These are phyloP conservation scores for Xylaria acuta DNA, from an alignment of 495 filamentous ascomycete species.

Conservation along the genomic window DNA sequence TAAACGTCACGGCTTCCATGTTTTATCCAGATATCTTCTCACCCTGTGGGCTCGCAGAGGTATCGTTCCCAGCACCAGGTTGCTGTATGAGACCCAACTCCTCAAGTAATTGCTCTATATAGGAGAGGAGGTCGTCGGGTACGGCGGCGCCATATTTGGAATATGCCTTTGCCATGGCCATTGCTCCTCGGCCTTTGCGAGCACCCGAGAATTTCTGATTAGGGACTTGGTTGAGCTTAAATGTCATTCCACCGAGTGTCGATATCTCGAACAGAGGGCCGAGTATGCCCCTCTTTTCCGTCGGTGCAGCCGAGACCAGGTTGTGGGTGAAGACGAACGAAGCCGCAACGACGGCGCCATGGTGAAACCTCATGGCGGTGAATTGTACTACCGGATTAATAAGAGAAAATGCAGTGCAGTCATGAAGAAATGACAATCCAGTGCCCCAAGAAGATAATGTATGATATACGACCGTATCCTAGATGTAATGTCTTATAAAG, in stretches of 20 bases:
- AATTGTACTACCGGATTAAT: not conserved
- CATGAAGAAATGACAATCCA: conserved; percentile 7
- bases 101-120: conserved; percentile 38
- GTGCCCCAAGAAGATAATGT: not conserved
- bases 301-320: conserved; percentile 30
- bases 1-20: not conserved
- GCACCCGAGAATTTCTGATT: conserved; percentile 46
- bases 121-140: conserved; percentile 39
- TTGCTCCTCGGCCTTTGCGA: conserved; percentile 42
- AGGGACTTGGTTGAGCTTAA: conserved; percentile 49
- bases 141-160: conserved; percentile 48
- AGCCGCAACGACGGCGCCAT: conserved; percentile 33
- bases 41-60: conserved; percentile 33
- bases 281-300: conserved; percentile 31
- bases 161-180: conserved; percentile 51
- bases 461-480: not conserved
- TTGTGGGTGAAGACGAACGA: conserved; percentile 28
- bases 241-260: conserved; percentile 46
- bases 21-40: not conserved
- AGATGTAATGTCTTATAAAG: not conserved
- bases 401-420: conserved; percentile 19
- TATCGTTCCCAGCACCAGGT: conserved; percentile 29
- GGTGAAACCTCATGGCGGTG: conserved; percentile 29
- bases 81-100: conserved; percentile 42
- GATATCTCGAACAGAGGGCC: conserved; percentile 36